These are phyloP conservation scores for Thalassiosira mediterranea DNA, from an alignment of 352 stramenopile species.

Conservation along the genomic window DNA sequence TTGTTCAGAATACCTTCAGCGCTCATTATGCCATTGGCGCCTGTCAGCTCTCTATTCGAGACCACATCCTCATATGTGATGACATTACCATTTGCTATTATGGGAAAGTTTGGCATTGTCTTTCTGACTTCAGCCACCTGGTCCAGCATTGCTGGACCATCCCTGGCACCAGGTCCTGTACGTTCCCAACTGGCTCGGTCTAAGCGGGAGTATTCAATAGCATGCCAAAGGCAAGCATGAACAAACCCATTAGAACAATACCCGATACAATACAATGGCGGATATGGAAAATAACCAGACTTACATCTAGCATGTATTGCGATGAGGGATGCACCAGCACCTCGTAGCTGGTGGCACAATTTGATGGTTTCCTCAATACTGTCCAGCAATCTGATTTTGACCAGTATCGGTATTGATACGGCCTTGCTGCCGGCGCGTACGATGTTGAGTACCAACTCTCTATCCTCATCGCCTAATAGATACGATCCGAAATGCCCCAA, in stretches of 20 bases:
- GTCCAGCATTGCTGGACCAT: slow-evolving; percentile 84
- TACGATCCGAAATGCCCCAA: slow-evolving; percentile 95
- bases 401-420: slow-evolving; percentile 81
- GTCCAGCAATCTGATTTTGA: slow-evolving; percentile 85
- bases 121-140: slow-evolving; percentile 58
- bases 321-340: slow-evolving; percentile 81
- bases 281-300: no score
- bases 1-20: slow-evolving; percentile 96
- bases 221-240: neutral
- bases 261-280: neutral
- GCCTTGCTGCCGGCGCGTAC: slow-evolving; percentile 58
- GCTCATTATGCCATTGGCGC: slow-evolving; percentile 94
- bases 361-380: slow-evolving; percentile 79
- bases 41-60: slow-evolving; percentile 88
- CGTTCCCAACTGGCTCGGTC: slow-evolving; percentile 79
- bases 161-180: slow-evolving; percentile 76
- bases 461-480: slow-evolving; percentile 90
- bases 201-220: neutral
- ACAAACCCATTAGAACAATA: neutral
- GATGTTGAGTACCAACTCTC: slow-evolving; percentile 75
- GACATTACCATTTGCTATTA: slow-evolving; percentile 95
- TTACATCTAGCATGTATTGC: slow-evolving; percentile 82
- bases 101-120: slow-evolving; percentile 88
- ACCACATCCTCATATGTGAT: slow-evolving; percentile 90
- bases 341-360: slow-evolving; percentile 70